Base-by-base conservation (phyloP, 2,329 filamentous ascomycete genomes). In the Cercospora sojina region DNA sequence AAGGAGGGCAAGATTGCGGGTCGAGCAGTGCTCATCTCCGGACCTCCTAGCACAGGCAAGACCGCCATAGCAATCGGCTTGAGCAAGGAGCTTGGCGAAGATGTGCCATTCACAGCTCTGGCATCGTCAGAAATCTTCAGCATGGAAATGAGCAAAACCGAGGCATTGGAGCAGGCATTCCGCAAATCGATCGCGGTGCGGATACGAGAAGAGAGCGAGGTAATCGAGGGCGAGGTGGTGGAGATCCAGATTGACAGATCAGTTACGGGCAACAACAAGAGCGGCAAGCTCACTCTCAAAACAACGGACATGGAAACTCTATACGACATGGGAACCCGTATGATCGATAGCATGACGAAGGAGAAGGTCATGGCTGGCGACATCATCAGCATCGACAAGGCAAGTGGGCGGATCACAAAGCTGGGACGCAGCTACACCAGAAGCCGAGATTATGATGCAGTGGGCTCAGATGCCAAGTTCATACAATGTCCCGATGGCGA, bases 331-430 rank as follows among this genome's bases (percentile, higher is more conserved):
- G 95, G 95, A 71, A 94, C 91, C 72, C 98, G 98, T 83, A 98
- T 99, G 95, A 99, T 99, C 72, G 95, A 99, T 78, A 93, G 93
- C 71, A 97, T 99, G 93, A 97, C 93, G 72, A 98, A 98, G 82
- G 95, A 99, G 83, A 94, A 96, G 75, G 92, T 99, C 71, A 97
- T 98, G 90, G 95, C 95, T 4, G 95, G 95, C 74, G 95, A 99
- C 78, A 95, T 99, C 72, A 96, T 99, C 75, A 96, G 92, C 65
- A 98, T 99, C 74, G 95, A 99, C 84, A 99, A 99, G 83, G 93
- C 94, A 0, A 97, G 93, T 1, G 95, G 95, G 71, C 97, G 97
- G 81, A 98, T 99, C 78, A 96, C 93, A 63, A 99, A 98, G 81
- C 87, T 99, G 23, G 95, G 95, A 65, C 90, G 95, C 64, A 97